These are phyloP conservation scores for Clavaria fumosa DNA, from an alignment of 768 basidiomycete species.

Conservation along the genomic window DNA sequence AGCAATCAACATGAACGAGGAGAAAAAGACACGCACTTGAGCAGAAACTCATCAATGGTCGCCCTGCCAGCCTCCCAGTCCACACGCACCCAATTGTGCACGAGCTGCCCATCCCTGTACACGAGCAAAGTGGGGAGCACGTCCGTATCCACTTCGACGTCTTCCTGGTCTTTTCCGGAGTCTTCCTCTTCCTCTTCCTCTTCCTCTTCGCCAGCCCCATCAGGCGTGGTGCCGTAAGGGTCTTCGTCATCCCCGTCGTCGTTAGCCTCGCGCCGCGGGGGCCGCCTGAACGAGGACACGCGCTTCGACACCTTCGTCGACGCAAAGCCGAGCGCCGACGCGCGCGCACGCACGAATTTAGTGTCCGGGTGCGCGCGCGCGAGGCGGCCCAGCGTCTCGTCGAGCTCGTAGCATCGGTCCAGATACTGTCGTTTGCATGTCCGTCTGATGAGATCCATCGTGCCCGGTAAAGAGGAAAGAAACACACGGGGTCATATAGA, in stretches of 20 bases:
- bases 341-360: slow-evolving; percentile 75
- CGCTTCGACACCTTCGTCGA: slow-evolving; percentile 4
- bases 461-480: not conserved
- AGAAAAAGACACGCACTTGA: slow-evolving; percentile 28
- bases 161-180: slow-evolving; percentile 32
- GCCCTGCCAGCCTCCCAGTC: slow-evolving; percentile 68
- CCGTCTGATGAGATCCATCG: slow-evolving; percentile 4
- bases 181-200: slow-evolving; percentile 10
- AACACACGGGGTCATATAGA: slow-evolving; percentile 61
- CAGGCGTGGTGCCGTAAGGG: slow-evolving; percentile 29
- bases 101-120: slow-evolving; percentile 66
- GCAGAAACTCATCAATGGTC: slow-evolving; percentile 55
- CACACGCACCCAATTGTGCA: slow-evolving; percentile 79
- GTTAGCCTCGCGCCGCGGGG: slow-evolving; percentile 23
- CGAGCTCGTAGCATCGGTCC: slow-evolving; percentile 57
- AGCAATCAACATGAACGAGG: slow-evolving; percentile 1
- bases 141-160: slow-evolving; percentile 6
- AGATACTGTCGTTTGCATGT: slow-evolving; percentile 34
- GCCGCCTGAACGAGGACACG: slow-evolving; percentile 4
- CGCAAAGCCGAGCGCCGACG: slow-evolving; percentile 32
- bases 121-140: slow-evolving; percentile 20
- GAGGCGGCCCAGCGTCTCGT: slow-evolving; percentile 49
- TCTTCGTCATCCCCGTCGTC: slow-evolving; percentile 10
- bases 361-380: slow-evolving; percentile 56
- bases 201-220: slow-evolving; percentile 14